These are phyloP conservation scores for Pythium dissotocum DNA, from an alignment of 352 stramenopile genomes.

Conservation along the genomic window DNA sequence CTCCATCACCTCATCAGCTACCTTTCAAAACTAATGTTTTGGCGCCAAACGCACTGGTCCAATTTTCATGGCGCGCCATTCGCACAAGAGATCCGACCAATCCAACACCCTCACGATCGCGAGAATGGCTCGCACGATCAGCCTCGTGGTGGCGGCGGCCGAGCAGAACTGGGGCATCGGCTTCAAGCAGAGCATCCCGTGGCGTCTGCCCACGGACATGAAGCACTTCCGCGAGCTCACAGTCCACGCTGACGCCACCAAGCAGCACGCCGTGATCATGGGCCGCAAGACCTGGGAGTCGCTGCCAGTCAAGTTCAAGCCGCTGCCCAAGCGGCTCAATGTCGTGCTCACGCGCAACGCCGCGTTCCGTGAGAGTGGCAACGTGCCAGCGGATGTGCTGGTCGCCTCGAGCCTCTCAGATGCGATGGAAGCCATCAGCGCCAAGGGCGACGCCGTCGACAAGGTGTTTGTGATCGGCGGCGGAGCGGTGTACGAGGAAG, in stretches of 20 bases:
- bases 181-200: constrained; percentile 89
- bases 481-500: constrained; percentile 93
- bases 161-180: constrained; percentile 89
- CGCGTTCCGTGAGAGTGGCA: constrained; percentile 36
- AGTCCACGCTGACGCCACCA: constrained; percentile 27
- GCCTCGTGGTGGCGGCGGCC: constrained; percentile 87
- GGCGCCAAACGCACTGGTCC: neutral
- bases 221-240: constrained; percentile 96
- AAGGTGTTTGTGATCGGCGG: constrained; percentile 98
- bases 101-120: neutral
- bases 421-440: constrained; percentile 85
- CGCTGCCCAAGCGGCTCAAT: constrained; percentile 95
- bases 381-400: constrained; percentile 79
- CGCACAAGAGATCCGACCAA: neutral
- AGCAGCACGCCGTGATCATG: constrained; percentile 98
- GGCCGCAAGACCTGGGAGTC: constrained; percentile 99
- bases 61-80: constrained; percentile 12
- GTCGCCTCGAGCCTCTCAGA: constrained; percentile 89
- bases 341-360: constrained; percentile 93
- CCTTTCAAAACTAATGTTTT: neutral
- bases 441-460: constrained; percentile 74
- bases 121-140: constrained; percentile 35
- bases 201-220: constrained; percentile 95
- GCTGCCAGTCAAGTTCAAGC: constrained; percentile 95
- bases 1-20: neutral